phyloP scores from a whole-genome alignment of 2,329 filamentous ascomycete genomes.

The Beauveria asiatica region DNA sequence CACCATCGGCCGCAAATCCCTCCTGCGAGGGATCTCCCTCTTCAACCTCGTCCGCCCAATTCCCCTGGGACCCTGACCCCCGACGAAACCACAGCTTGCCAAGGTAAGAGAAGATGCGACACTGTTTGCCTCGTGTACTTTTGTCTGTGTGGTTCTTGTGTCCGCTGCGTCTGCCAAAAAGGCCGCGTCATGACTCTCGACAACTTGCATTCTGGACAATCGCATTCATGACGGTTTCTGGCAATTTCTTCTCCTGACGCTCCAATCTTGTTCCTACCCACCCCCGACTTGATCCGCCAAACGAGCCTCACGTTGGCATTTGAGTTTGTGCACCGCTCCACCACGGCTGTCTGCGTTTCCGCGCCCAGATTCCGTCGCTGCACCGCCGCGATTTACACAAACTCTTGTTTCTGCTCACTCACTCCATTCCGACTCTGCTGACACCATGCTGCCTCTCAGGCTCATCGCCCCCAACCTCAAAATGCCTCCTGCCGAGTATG shows the following conservation, averaged over 20 bases:
- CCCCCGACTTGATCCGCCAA: background rate
- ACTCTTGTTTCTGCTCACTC: background rate
- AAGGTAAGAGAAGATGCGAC: constrained; percentile 2
- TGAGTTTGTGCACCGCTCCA: constrained; percentile 1
- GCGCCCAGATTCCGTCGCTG: background rate
- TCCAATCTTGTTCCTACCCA: background rate
- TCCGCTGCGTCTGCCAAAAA: background rate
- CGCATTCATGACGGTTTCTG: background rate
- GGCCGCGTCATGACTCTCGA: background rate
- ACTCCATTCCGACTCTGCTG: background rate
- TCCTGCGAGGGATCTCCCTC: background rate
- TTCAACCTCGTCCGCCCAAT: background rate
- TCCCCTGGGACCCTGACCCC: background rate
- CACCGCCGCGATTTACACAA: background rate
- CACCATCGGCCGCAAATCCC: background rate
- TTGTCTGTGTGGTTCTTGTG: background rate
- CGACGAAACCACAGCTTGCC: background rate
- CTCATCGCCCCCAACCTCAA: background rate
- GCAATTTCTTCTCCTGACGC: background rate
- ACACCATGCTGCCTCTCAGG: background rate
- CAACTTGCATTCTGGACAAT: background rate
- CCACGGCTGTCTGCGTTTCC: background rate
- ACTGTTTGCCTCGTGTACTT: background rate
- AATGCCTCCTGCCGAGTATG: constrained; percentile 2
- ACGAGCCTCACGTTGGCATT: background rate